These are phyloP conservation scores for Pseudocercospora fuligena DNA, from an alignment of 2,329 filamentous ascomycete genomes.

Conservation along the genomic window DNA sequence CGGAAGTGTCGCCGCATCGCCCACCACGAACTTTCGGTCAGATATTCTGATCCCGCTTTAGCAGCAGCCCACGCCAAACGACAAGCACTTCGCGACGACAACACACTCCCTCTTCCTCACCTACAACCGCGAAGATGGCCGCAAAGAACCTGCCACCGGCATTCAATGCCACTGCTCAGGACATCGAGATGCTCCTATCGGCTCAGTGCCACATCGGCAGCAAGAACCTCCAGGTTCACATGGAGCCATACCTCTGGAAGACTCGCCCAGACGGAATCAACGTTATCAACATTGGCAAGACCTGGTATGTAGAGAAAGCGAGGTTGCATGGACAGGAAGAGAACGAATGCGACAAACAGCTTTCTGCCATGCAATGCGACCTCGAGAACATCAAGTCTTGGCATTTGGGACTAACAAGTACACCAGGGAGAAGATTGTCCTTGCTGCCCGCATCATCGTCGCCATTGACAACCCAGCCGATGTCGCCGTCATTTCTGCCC, in stretches of 20 bases:
- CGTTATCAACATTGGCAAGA: constrained; percentile 99
- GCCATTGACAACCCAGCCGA: constrained; percentile 99
- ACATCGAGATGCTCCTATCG: constrained; percentile 99
- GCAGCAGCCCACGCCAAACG: constrained; percentile 23
- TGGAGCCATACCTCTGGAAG: constrained; percentile 99
- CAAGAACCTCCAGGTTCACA: constrained; percentile 99
- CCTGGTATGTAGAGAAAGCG: constrained; percentile 71
- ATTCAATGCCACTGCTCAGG: constrained; percentile 96
- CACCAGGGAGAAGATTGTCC: constrained; percentile 96
- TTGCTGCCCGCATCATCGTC: constrained; percentile 97
- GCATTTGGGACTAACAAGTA: constrained; percentile 23
- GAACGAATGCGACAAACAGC: background rate
- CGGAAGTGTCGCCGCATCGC: constrained; percentile 13
- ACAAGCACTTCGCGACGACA: constrained; percentile 23
- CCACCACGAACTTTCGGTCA: constrained; percentile 15
- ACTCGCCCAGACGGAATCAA: constrained; percentile 98
- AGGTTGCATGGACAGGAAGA: background rate
- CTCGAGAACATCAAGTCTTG: constrained; percentile 7
- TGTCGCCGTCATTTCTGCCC: constrained; percentile 98
- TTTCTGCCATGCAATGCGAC: background rate
- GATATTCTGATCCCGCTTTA: constrained; percentile 2
- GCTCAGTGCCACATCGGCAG: constrained; percentile 95
- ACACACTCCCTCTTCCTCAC: constrained; percentile 21
- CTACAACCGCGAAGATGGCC: constrained; percentile 74
- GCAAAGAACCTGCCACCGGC: constrained; percentile 89